These are phyloP conservation scores for Wickerhamiella nectarea DNA, from an alignment of 805 yeast genomes.

Conservation along the genomic window DNA sequence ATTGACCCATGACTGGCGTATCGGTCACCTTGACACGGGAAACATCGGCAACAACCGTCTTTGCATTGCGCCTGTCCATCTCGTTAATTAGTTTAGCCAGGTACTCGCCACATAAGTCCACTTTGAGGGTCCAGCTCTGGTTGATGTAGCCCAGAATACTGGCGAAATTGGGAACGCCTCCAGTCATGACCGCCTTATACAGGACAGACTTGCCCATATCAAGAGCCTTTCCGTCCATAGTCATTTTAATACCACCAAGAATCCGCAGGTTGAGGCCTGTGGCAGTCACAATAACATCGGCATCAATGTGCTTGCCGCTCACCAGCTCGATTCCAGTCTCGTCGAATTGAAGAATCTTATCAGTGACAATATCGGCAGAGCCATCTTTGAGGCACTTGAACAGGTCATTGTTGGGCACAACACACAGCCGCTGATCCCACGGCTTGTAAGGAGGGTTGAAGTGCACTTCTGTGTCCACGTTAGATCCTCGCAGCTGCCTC, in stretches of 20 bases:
- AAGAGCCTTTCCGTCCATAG: constrained; percentile 1
- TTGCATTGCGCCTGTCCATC: constrained; percentile 3
- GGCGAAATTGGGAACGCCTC: constrained; percentile 5
- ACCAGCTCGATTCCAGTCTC: constrained; percentile 7
- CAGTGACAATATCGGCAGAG: constrained; percentile 5
- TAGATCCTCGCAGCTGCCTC: constrained; percentile 5
- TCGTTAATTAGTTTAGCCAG: background rate
- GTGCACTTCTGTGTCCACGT: constrained; percentile 4
- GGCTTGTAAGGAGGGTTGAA: constrained; percentile 7
- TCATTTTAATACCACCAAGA: constrained; percentile 2
- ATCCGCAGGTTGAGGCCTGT: constrained; percentile 1
- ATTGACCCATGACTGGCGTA: constrained; percentile 6
- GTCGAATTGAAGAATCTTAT: constrained; percentile 6
- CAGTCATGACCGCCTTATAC: constrained; percentile 6
- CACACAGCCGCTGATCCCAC: constrained; percentile 10
- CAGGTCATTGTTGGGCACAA: constrained; percentile 8
- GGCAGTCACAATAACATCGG: constrained; percentile 7
- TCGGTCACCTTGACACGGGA: constrained; percentile 5
- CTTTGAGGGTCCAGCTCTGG: constrained; percentile 9
- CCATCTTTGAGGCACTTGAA: constrained; percentile 4
- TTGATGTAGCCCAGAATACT: constrained; percentile 5
- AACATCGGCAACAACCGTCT: background rate
- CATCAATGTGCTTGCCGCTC: constrained; percentile 8
- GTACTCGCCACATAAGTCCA: constrained; percentile 6
- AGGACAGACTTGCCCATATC: background rate